Evolutionary conservation across 169 alveolate genomes (phyloP).

Genomic region (Blepharisma undulans): DNA sequence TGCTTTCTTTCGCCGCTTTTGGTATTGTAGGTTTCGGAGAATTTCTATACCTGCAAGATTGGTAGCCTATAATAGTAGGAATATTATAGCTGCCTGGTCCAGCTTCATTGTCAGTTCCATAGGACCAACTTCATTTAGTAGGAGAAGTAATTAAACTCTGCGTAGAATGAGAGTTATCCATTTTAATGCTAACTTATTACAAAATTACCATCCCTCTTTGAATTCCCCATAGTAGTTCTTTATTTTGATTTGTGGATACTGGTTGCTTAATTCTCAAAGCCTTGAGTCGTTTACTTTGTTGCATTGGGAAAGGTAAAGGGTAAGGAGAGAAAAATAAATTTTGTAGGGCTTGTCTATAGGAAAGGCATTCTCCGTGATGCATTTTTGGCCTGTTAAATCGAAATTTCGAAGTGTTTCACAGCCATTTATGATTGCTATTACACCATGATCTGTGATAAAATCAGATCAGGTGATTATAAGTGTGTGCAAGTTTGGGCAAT

Average conservation of each 20-base stretch:
- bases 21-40: background rate
- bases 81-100: conserved; percentile 21
- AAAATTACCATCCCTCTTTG: conserved; percentile 12
- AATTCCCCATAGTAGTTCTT: conserved; percentile 38
- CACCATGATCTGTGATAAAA: background rate
- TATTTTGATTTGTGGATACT: conserved; percentile 15
- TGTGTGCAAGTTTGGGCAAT: background rate
- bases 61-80: background rate
- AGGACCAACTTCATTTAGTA: background rate
- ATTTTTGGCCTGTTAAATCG: conserved; percentile 21
- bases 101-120: background rate
- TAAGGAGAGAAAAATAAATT: background rate
- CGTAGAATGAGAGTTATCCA: background rate
- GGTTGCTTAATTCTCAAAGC: background rate
- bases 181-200: background rate
- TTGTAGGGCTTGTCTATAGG: background rate
- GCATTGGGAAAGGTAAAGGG: background rate
- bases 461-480: background rate
- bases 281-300: background rate
- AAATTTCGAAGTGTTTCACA: background rate
- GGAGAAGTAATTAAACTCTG: background rate
- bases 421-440: background rate
- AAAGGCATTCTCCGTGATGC: background rate
- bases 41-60: background rate
- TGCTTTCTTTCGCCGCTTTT: background rate